Evolutionary conservation across 2,329 filamentous ascomycete genomes (phyloP), one percentile per base, ranked within the genome.

Genomic region (Sporothrix schenckii): DNA sequence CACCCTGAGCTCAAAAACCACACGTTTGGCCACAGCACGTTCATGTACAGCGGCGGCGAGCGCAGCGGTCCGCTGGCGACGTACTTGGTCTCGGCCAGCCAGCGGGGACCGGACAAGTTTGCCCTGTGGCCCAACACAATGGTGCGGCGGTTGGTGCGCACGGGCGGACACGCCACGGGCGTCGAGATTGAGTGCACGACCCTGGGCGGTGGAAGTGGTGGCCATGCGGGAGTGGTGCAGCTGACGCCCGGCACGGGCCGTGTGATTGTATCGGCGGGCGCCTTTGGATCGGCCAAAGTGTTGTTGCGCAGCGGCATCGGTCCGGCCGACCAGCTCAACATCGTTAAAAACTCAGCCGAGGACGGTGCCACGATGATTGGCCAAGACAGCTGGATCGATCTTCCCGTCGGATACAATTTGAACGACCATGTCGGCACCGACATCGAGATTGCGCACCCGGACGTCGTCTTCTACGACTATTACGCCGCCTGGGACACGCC

Each of bases 281-380:
- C 89, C 0, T 91, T 92, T 72, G 89, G 89, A n/a, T 88, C 88
- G 1, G 83, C 89, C 16, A 91, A 91, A 79, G 81, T 93, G 63
- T 83, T 92, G 2, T 83, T 91, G 79, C 84, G 89, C 75, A 89
- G 87, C 80, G 83, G 90, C 74, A 92, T 91, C 73, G 91, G 90
- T 4, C 89, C 88, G 27, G 78, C 80, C 80, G 83, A 87, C 81
- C 81, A 92, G 76, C 81, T 89, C 30, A 76, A 81, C 24, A 76
- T 87, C 14, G 86, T 88, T 41, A 79, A 83, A 63, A 78, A 76
- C 67, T 86, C 85, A 1, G 77, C 77, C 1, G 86, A 88, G 72
- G 84, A 84, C 0, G 74, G 81, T 16, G 83, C 81, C 1, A 86
- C 88, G 82, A 83, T 86, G 30, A 76, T 80, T 3, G 78, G 82